Evolutionary conservation across 306 rosid species (phyloP), one percentile per base, ranked within the genome.

Genomic region (Delonix regia): DNA sequence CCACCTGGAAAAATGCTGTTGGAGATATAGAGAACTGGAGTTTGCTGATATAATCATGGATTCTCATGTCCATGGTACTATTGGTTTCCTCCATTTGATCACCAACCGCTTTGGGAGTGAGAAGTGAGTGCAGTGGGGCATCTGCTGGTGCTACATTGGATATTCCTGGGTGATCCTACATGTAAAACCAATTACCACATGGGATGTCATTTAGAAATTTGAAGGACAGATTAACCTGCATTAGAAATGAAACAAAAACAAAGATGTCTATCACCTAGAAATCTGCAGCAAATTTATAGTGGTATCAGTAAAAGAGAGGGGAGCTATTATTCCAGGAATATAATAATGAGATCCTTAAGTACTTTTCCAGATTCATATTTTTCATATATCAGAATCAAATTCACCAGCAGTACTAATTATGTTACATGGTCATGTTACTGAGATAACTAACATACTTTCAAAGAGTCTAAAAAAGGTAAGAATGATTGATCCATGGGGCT

Each of bases 1-100:
- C 21, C 75, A 91, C 99, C 97, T 95, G 98, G 75, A 95, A 95
- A 88, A 95, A 95, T 25, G 98, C 97, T 8, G 99, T 93, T 34
- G 99, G 99, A 21, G 98, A 95, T 89, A 95, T 91, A 71, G 92
- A 87, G 82, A 95, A 95, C 51, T 30, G 81, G 76, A 95, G 99
- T 86, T 85, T 76, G 88, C 87, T 85, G 75, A 95, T 90, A 80
- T 82, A 85, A 83, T 95, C 99, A 85, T 90, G 96, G 81, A 95
- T 93, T 74, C 97, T 85, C 10, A 85, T 83, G 67, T 95, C 97
- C 47, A 36, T 75, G 38, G 85, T 74, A 71, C 74, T 82, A 44
- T 78, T 39, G 21, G 75, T 60, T 19, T 81, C 78, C 74, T 80
- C 84, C 19, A 66, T 38, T 83, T 87, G 47, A 82, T 82, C 80